Conservation (phyloP, 2,329 filamentous ascomycete genomes). For the Calonectria fujianensis region DNA sequence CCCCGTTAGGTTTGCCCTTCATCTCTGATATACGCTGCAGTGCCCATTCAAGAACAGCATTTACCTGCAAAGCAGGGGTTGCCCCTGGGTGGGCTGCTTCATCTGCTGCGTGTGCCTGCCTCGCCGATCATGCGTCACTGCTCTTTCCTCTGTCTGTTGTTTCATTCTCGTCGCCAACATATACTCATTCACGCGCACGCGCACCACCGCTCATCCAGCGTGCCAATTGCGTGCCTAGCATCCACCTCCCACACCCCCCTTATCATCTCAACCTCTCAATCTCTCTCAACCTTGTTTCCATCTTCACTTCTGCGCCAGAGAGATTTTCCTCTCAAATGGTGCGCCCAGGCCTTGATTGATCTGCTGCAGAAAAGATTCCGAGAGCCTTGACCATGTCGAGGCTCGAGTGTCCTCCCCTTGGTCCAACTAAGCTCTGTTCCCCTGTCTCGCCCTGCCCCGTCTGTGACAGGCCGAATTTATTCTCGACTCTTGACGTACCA, state of each 20-base stretch:
- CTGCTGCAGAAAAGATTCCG: constrained; percentile 37
- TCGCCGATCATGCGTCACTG: constrained; percentile 36
- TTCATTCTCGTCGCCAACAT: constrained; percentile 33
- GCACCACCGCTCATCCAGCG: background rate
- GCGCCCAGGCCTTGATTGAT: constrained; percentile 22
- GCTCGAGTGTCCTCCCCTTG: constrained; percentile 39
- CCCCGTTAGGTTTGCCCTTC: background rate
- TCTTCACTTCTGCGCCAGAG: background rate
- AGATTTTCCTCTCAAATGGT: background rate
- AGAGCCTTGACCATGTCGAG: constrained; percentile 47
- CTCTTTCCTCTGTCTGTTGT: constrained; percentile 26
- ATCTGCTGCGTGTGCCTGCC: constrained; percentile 37
- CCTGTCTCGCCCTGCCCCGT: constrained; percentile 20
- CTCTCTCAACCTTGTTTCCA: constrained; percentile 5
- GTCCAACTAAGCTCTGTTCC: constrained; percentile 19
- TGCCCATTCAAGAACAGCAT: background rate
- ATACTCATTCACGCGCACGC: constrained; percentile 9
- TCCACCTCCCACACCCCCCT: background rate
- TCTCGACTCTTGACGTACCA: constrained; percentile 17
- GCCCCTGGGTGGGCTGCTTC: constrained; percentile 34
- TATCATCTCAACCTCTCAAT: background rate
- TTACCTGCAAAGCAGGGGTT: constrained; percentile 17
- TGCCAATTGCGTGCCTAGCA: background rate
- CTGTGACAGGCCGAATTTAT: constrained; percentile 26
- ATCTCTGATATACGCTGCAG: background rate